Evolutionary conservation across 1,284 basidiomycete genomes (phyloP).

Genomic region (Pseudozyma sp.): DNA sequence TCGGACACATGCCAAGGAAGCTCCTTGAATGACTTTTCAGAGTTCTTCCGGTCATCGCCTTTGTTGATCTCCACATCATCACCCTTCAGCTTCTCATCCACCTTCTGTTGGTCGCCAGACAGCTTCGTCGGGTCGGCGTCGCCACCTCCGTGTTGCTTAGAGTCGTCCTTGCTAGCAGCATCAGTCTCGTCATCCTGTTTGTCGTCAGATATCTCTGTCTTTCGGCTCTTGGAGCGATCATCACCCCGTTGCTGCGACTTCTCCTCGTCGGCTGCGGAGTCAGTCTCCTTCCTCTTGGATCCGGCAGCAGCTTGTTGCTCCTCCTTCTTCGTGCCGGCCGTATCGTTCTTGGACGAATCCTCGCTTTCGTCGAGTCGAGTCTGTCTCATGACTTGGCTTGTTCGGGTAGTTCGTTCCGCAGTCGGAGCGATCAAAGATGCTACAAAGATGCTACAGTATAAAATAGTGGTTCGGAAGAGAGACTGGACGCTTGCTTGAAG

Average conservation of each 20-base stretch:
- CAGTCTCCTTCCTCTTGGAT: conserved; percentile 23
- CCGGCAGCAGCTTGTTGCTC: conserved; percentile 11
- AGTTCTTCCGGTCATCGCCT: conserved; percentile 1
- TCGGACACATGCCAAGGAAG: conserved; percentile 40
- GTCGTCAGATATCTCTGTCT: conserved; percentile 8
- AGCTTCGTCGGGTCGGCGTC: conserved; percentile 12
- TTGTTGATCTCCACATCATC: conserved; percentile 33
- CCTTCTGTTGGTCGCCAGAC: conserved; percentile 12
- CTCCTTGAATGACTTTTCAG: conserved; percentile 5
- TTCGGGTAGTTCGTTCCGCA: too few relatives aligned
- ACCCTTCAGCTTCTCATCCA: conserved; percentile 30
- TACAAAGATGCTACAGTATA: too few relatives aligned
- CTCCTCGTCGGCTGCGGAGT: background rate
- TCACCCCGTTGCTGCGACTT: background rate
- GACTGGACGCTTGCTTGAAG: background rate
- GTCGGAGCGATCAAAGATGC: too few relatives aligned
- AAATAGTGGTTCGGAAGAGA: background rate
- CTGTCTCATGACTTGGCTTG: conserved; percentile 12
- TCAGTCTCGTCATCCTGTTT: background rate
- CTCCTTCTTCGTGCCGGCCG: background rate
- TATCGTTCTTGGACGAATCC: background rate
- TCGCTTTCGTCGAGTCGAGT: conserved; percentile 16
- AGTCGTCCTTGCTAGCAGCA: background rate
- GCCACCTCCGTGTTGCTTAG: background rate
- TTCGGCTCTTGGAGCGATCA: conserved; percentile 21